These are phyloP conservation scores for Colletotrichum siamense DNA, from an alignment of 2,329 filamentous ascomycete species.

Conservation along the genomic window DNA sequence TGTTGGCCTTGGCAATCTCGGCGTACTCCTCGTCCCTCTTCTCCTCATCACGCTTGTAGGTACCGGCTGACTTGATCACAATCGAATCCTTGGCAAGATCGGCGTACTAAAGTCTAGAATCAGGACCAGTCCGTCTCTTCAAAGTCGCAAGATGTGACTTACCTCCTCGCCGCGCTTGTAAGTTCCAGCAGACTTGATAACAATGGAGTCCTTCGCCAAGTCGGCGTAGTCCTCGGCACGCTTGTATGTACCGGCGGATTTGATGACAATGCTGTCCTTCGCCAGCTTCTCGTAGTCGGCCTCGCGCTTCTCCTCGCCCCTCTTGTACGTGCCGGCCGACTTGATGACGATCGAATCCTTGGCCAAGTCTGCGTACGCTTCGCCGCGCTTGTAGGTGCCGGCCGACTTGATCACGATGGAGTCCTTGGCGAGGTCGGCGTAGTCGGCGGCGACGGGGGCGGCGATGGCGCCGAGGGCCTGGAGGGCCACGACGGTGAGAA, in stretches of 20 bases:
- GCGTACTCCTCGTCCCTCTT: background rate
- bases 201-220: background rate
- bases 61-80: background rate
- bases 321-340: background rate
- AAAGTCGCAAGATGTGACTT: background rate
- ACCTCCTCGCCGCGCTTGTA: constrained; percentile 8
- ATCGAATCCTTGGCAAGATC: background rate
- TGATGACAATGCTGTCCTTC: constrained; percentile 2
- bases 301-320: background rate
- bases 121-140: no score
- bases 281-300: background rate
- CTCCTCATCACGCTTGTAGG: background rate
- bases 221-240: background rate
- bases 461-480: constrained; percentile 10
- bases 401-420: background rate
- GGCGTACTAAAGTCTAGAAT: background rate
- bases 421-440: background rate
- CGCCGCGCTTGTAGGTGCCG: background rate
- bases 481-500: background rate
- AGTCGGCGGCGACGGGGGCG: background rate
- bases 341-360: background rate
- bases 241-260: background rate
- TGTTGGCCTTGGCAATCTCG: background rate
- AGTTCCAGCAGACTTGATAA: background rate
- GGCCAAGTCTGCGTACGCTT: background rate